Conservation (phyloP, 2,329 filamentous ascomycete species). For the Calonectria pseudoturangicola region DNA sequence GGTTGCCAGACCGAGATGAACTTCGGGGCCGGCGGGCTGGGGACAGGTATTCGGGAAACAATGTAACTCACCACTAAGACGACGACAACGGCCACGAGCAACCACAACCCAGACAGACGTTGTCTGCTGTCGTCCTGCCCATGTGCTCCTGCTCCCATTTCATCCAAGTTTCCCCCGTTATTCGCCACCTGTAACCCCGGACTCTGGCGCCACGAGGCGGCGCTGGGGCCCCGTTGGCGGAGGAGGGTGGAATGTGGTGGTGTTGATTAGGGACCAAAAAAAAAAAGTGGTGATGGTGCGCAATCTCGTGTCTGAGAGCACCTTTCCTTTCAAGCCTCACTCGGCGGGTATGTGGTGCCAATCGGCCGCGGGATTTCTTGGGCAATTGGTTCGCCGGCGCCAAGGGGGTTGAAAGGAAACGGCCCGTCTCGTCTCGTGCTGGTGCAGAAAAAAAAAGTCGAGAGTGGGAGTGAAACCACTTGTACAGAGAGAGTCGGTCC, state of each 20-base stretch:
- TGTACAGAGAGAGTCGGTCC: constrained; percentile 40
- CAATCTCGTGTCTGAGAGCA: constrained; percentile 23
- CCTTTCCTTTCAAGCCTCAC: constrained; percentile 25
- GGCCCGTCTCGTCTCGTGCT: constrained; percentile 42
- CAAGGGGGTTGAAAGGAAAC: constrained; percentile 35
- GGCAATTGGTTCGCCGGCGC: constrained; percentile 26
- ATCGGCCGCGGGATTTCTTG: constrained; percentile 31
- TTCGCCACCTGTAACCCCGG: constrained; percentile 36
- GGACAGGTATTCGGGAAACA: constrained; percentile 19
- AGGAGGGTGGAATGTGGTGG: constrained; percentile 16
- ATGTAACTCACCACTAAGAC: constrained; percentile 51
- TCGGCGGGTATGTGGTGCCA: constrained; percentile 26
- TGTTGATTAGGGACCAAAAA: background rate
- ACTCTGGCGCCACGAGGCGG: constrained; percentile 30
- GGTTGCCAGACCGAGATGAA: constrained; percentile 43
- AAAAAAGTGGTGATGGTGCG: constrained; percentile 2
- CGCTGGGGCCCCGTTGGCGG: constrained; percentile 19
- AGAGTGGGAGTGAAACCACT: constrained; percentile 29
- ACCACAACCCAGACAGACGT: constrained; percentile 28
- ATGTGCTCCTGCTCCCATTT: constrained; percentile 37
- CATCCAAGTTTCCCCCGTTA: constrained; percentile 13
- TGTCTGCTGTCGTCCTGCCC: constrained; percentile 40
- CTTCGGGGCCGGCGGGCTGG: constrained; percentile 44
- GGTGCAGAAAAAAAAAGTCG: constrained; percentile 23
- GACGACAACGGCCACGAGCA: constrained; percentile 41